phyloP scores from a whole-genome alignment of 2,329 filamentous ascomycete genomes.

The Bipolaris gigantea region DNA sequence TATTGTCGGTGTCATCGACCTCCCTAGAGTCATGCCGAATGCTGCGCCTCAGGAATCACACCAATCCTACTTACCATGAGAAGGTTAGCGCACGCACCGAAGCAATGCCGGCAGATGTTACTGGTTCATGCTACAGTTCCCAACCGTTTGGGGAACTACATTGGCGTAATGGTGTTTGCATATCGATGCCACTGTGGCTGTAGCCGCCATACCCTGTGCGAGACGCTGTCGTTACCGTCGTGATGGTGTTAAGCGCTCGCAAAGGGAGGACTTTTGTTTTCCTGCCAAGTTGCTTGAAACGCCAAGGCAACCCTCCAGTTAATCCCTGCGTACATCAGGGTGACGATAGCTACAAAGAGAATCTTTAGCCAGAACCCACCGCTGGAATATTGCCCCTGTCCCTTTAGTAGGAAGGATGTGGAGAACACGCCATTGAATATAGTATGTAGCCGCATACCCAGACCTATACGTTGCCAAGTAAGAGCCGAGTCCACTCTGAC shows the following conservation, averaged over 20 bases:
- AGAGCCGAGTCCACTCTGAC: neutral
- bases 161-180: neutral
- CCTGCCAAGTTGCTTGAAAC: constrained; percentile 10
- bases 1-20: constrained; percentile 4
- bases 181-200: neutral
- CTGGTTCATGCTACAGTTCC: neutral
- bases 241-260: neutral
- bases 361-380: constrained; percentile 3
- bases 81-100: neutral
- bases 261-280: neutral
- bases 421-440: neutral
- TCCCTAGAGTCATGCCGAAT: constrained; percentile 10
- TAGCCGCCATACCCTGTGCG: neutral
- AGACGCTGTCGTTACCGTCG: neutral
- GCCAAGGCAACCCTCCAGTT: constrained; percentile 7
- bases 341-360: constrained; percentile 8
- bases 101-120: neutral
- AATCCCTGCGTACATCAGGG: constrained; percentile 12
- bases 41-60: constrained; percentile 7
- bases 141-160: neutral
- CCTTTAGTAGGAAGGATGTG: neutral
- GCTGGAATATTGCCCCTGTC: constrained; percentile 4
- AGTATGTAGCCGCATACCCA: constrained; percentile 1
- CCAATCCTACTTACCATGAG: neutral
- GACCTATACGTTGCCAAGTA: neutral